Percentiles rank a stretch among this genome's conserved stretches.
These are phyloP conservation scores for Fistulifera solaris DNA, from an alignment of 108 stramenopile genomes.

Conservation along the genomic window DNA sequence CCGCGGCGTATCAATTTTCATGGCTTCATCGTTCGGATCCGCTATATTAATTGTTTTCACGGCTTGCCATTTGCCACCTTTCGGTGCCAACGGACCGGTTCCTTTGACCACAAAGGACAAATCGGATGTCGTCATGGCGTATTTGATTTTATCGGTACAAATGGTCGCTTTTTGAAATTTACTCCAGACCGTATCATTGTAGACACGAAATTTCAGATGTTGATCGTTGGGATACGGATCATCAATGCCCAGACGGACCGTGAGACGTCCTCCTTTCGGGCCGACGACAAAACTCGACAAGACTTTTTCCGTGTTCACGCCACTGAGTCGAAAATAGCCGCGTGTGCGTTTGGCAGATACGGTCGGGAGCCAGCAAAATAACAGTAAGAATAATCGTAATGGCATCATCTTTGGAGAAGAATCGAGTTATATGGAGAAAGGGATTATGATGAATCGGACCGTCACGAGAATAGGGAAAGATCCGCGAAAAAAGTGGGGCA, in stretches of 20 bases:
- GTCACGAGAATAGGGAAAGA: too few relatives aligned
- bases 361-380: too few relatives aligned
- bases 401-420: too few relatives aligned
- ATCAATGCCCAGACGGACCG: conserved; percentile 17
- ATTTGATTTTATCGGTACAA: conserved; percentile 48
- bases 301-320: conserved; percentile 51
- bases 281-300: conserved; percentile 64
- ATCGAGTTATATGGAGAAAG: too few relatives aligned
- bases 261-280: conserved; percentile 18
- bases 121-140: conserved; percentile 17
- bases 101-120: conserved; percentile 30
- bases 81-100: not conserved
- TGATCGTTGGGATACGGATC: conserved; percentile 50
- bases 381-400: too few relatives aligned
- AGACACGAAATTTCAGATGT: conserved; percentile 36
- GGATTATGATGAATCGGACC: too few relatives aligned
- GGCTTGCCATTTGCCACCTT: conserved; percentile 25
- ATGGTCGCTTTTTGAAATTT: conserved; percentile 28
- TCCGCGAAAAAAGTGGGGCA: too few relatives aligned
- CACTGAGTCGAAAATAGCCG: conserved; percentile 47
- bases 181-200: conserved; percentile 60
- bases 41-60: conserved; percentile 8
- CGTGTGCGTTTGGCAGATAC: too few relatives aligned
- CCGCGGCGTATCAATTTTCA: conserved; percentile 10
- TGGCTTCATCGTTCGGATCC: conserved; percentile 23